phyloP scores from a whole-genome alignment of 1,284 basidiomycete genomes.

The Malassezia psittaci region DNA sequence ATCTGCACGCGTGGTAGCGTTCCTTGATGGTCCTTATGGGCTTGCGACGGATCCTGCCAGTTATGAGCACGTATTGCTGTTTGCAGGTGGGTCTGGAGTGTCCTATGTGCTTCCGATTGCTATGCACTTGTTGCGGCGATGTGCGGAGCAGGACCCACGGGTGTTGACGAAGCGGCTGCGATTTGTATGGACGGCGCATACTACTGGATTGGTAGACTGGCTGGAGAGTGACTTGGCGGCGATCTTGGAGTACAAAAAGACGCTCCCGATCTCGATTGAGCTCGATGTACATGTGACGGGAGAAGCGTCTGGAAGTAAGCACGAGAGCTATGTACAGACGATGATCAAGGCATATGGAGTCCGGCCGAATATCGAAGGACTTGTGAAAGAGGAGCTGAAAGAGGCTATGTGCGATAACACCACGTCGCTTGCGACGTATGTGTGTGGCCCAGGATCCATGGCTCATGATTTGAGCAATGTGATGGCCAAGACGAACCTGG shows the following conservation, averaged over 20 bases:
- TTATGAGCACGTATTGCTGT: not conserved
- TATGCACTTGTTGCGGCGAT: not conserved
- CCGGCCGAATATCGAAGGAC: not conserved
- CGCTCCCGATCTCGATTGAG: not conserved
- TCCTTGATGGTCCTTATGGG: not conserved
- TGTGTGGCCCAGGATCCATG: not conserved
- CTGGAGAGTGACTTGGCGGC: not conserved
- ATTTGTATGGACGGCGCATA: slow-evolving; percentile 6
- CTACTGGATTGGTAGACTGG: slow-evolving; percentile 1
- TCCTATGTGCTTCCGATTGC: slow-evolving; percentile 16
- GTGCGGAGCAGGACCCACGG: not conserved
- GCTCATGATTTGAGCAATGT: not conserved
- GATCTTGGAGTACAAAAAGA: not conserved
- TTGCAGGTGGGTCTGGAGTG: slow-evolving; percentile 19
- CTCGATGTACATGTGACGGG: not conserved
- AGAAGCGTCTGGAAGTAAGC: not conserved
- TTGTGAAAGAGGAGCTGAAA: not conserved
- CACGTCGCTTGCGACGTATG: not conserved
- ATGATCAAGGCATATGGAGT: not conserved
- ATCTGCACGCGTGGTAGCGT: not conserved
- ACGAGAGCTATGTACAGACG: not conserved
- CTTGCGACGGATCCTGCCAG: not conserved
- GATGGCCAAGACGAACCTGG: not conserved
- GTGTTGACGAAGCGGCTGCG: slow-evolving; percentile 1
- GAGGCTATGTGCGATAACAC: not conserved